Conservation (phyloP, 139 green algal genomes). For the Micromonas commoda region DNA sequence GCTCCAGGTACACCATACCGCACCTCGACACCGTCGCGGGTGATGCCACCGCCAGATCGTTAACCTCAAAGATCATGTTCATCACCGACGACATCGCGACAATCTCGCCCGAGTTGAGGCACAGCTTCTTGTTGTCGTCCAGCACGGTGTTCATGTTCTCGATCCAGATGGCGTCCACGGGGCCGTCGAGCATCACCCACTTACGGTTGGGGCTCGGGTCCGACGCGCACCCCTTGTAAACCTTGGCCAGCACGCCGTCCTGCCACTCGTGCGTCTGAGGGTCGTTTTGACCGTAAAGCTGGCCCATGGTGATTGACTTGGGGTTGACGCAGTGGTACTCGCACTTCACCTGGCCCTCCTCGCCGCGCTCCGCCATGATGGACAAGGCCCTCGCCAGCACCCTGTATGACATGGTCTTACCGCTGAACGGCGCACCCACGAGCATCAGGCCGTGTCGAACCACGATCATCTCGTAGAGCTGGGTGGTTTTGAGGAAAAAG, state of each 20-base stretch:
- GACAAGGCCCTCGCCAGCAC: conserved; percentile 52
- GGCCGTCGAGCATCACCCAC: conserved; percentile 47
- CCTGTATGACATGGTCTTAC: conserved; percentile 50
- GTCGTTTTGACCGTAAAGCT: conserved; percentile 44
- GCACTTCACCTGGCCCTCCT: conserved; percentile 34
- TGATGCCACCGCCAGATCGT: conserved; percentile 43
- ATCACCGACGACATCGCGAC: conserved; percentile 63
- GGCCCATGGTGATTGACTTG: conserved; percentile 40
- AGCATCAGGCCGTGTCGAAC: conserved; percentile 57
- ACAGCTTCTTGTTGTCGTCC: conserved; percentile 67
- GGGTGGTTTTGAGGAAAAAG: conserved; percentile 64
- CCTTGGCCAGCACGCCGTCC: conserved; percentile 43
- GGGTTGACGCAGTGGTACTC: conserved; percentile 37
- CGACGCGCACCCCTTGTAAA: conserved; percentile 34
- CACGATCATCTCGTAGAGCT: conserved; percentile 84
- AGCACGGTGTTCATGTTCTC: conserved; percentile 63
- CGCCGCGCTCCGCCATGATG: conserved; percentile 43
- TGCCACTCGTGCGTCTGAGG: conserved; percentile 40
- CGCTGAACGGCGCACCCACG: conserved; percentile 47
- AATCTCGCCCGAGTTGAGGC: conserved; percentile 73
- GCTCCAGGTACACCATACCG: conserved; percentile 43
- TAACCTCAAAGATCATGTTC: conserved; percentile 54
- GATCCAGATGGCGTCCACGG: conserved; percentile 59
- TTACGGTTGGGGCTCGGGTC: conserved; percentile 32
- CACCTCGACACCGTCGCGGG: conserved; percentile 38